A percentile compares a stretch with the other conserved stretches of the same genome.
These are phyloP conservation scores for Medicago arabica DNA, from an alignment of 306 rosid genomes.

Conservation along the genomic window DNA sequence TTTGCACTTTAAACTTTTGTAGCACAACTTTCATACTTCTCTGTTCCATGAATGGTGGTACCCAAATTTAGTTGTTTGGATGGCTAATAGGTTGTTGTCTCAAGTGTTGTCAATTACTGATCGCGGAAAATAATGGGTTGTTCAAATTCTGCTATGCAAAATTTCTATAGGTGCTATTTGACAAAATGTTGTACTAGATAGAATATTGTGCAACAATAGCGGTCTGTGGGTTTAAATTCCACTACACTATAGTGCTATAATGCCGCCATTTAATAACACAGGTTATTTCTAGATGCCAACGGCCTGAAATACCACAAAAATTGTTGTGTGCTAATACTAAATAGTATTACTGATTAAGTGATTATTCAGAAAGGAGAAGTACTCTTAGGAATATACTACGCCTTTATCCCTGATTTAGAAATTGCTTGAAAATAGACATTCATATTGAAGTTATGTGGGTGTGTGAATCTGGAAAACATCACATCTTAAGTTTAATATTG, in stretches of 20 bases:
- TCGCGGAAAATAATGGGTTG: neutral
- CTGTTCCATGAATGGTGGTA: slow-evolving; percentile 27
- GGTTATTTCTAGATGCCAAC: slow-evolving; percentile 15
- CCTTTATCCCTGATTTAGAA: neutral
- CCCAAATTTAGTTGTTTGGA: slow-evolving; percentile 32
- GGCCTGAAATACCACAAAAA: slow-evolving; percentile 7
- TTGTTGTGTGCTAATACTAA: neutral
- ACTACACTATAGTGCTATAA: neutral
- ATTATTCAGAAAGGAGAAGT: slow-evolving; percentile 33
- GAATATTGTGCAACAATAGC: neutral
- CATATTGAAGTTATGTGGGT: neutral
- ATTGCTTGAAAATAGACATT: neutral
- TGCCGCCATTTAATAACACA: neutral
- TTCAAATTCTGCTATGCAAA: neutral
- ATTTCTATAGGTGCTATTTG: neutral
- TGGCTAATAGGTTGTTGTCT: slow-evolving; percentile 2
- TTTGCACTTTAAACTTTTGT: slow-evolving; percentile 39
- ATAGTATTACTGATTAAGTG: slow-evolving; percentile 2
- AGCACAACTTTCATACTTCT: slow-evolving; percentile 17
- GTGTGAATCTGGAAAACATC: neutral
- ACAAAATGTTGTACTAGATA: neutral
- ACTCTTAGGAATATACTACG: neutral
- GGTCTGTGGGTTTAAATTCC: neutral
- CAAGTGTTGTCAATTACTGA: neutral
- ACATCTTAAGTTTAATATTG: neutral